Evolutionary conservation across 1,139 yeast species (phyloP).

Genomic region (Candida sanyaensis): DNA sequence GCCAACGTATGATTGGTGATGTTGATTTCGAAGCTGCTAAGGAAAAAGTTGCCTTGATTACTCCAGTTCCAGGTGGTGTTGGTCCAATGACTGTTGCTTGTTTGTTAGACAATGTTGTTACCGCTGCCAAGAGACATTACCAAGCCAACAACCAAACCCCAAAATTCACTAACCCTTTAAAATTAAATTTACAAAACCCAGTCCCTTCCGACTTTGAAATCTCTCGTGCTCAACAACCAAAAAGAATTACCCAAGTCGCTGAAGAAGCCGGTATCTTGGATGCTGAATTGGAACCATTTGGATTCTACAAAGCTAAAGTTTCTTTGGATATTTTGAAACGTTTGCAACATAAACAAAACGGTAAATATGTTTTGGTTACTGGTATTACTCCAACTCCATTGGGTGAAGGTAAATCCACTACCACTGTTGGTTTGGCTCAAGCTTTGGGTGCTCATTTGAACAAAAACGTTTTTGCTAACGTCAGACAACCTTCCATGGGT

Average conservation of each 20-base stretch:
- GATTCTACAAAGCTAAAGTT: slow-evolving; percentile 91
- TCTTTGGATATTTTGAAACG: slow-evolving; percentile 74
- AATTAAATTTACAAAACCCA: slow-evolving; percentile 66
- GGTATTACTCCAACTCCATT: slow-evolving; percentile 99
- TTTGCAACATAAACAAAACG: slow-evolving; percentile 66
- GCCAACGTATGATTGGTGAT: slow-evolving; percentile 90
- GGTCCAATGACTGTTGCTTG: slow-evolving; percentile 99
- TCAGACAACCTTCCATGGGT: slow-evolving; percentile 98
- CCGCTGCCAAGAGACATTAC: slow-evolving; percentile 69
- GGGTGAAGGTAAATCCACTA: slow-evolving; percentile 98
- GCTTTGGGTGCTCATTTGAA: slow-evolving; percentile 92
- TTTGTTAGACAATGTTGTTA: slow-evolving; percentile 83
- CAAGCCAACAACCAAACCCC: slow-evolving; percentile 48
- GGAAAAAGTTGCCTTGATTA: slow-evolving; percentile 69
- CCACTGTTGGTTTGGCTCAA: slow-evolving; percentile 95
- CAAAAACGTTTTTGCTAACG: slow-evolving; percentile 89
- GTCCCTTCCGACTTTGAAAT: slow-evolving; percentile 96
- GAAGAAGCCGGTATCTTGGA: slow-evolving; percentile 80
- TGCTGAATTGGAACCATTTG: slow-evolving; percentile 86
- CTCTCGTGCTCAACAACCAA: slow-evolving; percentile 87
- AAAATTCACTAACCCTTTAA: slow-evolving; percentile 59
- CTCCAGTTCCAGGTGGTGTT: slow-evolving; percentile 99
- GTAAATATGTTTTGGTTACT: slow-evolving; percentile 89
- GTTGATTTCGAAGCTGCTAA: slow-evolving; percentile 76
- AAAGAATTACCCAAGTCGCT: slow-evolving; percentile 80